These are phyloP conservation scores for Fusarium burgessii DNA, from an alignment of 2,329 filamentous ascomycete genomes.

Conservation along the genomic window DNA sequence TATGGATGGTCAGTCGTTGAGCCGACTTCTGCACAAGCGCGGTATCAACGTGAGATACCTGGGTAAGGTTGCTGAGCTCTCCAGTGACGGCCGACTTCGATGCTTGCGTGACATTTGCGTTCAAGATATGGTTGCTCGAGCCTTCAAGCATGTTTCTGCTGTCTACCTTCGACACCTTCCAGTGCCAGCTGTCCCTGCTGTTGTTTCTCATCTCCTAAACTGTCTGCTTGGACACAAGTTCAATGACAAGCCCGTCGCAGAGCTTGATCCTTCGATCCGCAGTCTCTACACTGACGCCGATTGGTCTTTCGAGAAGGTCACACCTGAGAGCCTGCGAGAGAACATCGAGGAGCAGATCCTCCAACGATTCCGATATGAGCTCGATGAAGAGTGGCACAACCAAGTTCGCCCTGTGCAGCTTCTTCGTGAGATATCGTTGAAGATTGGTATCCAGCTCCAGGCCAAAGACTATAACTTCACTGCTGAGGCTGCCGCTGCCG, in stretches of 20 bases:
- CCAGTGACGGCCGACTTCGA: slow-evolving; percentile 77
- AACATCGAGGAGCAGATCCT: slow-evolving; percentile 79
- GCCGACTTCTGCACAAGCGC: slow-evolving; percentile 90
- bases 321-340: slow-evolving; percentile 75
- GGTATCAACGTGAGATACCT: slow-evolving; percentile 97
- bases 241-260: slow-evolving; percentile 81
- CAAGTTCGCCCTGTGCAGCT: slow-evolving; percentile 81
- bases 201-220: slow-evolving; percentile 89
- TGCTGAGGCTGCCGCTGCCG: slow-evolving; percentile 46
- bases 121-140: slow-evolving; percentile 95
- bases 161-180: slow-evolving; percentile 84
- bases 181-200: slow-evolving; percentile 81
- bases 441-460: slow-evolving; percentile 89
- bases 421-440: slow-evolving; percentile 88
- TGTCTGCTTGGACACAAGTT: slow-evolving; percentile 84
- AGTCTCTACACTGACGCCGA: slow-evolving; percentile 84
- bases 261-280: slow-evolving; percentile 80
- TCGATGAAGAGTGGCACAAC: slow-evolving; percentile 76
- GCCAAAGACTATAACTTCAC: slow-evolving; percentile 68
- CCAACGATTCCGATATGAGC: slow-evolving; percentile 80
- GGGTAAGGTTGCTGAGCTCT: slow-evolving; percentile 81
- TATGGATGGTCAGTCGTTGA: slow-evolving; percentile 96
- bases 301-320: slow-evolving; percentile 82
- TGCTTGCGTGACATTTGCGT: slow-evolving; percentile 82
- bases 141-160: slow-evolving; percentile 92